These are phyloP conservation scores for Lipomyces yarrowii DNA, from an alignment of 1,139 yeast species.

Conservation along the genomic window DNA sequence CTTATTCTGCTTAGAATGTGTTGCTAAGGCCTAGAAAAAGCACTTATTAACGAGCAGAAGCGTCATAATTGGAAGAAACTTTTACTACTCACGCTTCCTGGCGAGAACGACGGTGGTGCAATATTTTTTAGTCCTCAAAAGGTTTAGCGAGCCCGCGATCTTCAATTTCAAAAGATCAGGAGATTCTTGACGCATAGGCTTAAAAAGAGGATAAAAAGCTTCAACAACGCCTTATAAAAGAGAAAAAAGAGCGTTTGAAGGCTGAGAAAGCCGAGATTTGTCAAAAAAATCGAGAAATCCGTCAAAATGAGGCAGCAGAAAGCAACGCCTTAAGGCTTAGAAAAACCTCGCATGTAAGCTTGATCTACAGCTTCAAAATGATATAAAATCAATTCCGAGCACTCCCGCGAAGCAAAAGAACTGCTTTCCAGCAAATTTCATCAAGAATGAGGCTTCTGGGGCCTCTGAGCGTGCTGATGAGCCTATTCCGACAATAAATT, in stretches of 20 bases:
- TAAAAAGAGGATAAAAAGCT: neutral
- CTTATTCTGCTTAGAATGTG: neutral
- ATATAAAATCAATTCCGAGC: neutral
- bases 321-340: neutral
- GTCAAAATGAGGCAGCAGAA: neutral
- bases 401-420: neutral
- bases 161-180: neutral
- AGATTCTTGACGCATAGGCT: neutral
- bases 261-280: neutral
- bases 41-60: neutral
- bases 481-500: neutral
- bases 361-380: neutral
- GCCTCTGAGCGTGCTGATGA: neutral
- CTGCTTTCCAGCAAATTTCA: neutral
- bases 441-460: neutral
- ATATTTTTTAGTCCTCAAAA: neutral
- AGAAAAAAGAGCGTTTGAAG: neutral
- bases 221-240: neutral
- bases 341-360: neutral
- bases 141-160: neutral
- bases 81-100: neutral
- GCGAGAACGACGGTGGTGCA: neutral
- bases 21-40: neutral
- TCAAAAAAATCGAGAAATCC: neutral
- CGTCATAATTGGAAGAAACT: neutral